These are phyloP conservation scores for Stropharia rugosoannulata DNA, from an alignment of 768 basidiomycete species.

Conservation along the genomic window DNA sequence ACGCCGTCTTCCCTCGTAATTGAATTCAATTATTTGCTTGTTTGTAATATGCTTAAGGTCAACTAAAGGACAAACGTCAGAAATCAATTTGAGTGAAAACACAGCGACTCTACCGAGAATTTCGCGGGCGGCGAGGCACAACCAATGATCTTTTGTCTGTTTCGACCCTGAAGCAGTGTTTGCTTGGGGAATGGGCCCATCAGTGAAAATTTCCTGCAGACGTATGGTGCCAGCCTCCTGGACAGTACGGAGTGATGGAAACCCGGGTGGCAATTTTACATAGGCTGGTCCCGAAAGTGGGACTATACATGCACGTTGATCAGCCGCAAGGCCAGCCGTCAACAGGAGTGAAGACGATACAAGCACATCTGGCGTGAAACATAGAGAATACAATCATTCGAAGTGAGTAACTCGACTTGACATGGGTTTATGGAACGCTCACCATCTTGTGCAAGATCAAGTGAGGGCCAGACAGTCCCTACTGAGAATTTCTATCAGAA, in stretches of 20 bases:
- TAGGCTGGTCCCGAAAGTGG: constrained; percentile 40
- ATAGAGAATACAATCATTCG: constrained; percentile 5
- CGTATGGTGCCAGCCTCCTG: constrained; percentile 53
- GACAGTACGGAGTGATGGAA: constrained; percentile 50
- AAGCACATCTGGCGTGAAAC: constrained; percentile 43
- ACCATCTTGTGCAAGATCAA: constrained; percentile 60
- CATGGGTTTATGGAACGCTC: constrained; percentile 26
- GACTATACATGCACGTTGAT: constrained; percentile 46
- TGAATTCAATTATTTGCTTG: constrained; percentile 59
- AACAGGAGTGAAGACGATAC: constrained; percentile 57
- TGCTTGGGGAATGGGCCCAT: constrained; percentile 6
- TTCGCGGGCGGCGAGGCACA: constrained; percentile 65
- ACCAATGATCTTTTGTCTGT: constrained; percentile 58
- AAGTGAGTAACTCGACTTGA: constrained; percentile 12
- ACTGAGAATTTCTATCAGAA: constrained; percentile 56
- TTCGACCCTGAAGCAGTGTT: constrained; percentile 16
- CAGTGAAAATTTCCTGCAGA: constrained; percentile 45
- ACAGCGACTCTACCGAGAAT: constrained; percentile 50
- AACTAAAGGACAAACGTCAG: constrained; percentile 41
- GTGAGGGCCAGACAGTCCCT: constrained; percentile 77
- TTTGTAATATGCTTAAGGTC: constrained; percentile 68
- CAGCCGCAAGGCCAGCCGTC: constrained; percentile 57
- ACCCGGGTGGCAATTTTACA: constrained; percentile 36
- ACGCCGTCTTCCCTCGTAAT: constrained; percentile 60
- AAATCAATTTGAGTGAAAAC: constrained; percentile 5